A percentile compares a stretch with the other conserved stretches of the same genome.
These are phyloP conservation scores for Candida smagusa DNA, from an alignment of 1,139 yeast genomes.

Conservation along the genomic window DNA sequence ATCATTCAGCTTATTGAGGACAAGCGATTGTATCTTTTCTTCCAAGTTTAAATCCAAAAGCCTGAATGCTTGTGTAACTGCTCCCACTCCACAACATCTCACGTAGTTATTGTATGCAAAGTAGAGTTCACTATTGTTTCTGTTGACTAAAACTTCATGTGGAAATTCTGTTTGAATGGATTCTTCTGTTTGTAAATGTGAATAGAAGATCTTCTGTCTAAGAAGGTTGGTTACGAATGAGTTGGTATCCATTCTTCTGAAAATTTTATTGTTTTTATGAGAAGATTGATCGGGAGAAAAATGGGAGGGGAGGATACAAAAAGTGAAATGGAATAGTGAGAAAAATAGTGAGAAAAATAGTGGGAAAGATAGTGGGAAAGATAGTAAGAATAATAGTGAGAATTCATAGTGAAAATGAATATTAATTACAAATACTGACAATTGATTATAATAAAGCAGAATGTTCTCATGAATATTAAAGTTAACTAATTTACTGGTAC, in stretches of 20 bases:
- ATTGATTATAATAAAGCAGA: too few species aligned
- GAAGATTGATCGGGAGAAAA: too few species aligned
- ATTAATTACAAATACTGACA: too few species aligned
- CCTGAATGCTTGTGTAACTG: constrained; percentile 21
- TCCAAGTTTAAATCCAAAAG: constrained; percentile 10
- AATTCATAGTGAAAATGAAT: too few species aligned
- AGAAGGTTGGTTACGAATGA: neutral
- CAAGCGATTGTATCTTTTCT: constrained; percentile 22
- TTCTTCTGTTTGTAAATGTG: neutral
- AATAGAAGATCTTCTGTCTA: constrained; percentile 4
- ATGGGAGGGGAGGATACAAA: too few species aligned
- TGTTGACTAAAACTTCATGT: constrained; percentile 10
- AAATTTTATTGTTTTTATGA: too few species aligned
- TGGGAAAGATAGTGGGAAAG: too few species aligned
- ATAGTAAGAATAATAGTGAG: too few species aligned
- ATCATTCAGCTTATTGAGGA: constrained; percentile 28
- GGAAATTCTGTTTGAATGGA: neutral
- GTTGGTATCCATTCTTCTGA: neutral
- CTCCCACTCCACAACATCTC: constrained; percentile 26
- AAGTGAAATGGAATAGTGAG: too few species aligned
- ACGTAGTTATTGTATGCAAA: constrained; percentile 28
- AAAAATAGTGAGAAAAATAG: too few species aligned
- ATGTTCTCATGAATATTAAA: too few species aligned
- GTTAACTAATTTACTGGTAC: too few species aligned
- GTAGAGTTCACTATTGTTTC: constrained; percentile 27